Evolutionary conservation across 768 basidiomycete genomes (phyloP).

Genomic region (Sarcomyxa edulis): DNA sequence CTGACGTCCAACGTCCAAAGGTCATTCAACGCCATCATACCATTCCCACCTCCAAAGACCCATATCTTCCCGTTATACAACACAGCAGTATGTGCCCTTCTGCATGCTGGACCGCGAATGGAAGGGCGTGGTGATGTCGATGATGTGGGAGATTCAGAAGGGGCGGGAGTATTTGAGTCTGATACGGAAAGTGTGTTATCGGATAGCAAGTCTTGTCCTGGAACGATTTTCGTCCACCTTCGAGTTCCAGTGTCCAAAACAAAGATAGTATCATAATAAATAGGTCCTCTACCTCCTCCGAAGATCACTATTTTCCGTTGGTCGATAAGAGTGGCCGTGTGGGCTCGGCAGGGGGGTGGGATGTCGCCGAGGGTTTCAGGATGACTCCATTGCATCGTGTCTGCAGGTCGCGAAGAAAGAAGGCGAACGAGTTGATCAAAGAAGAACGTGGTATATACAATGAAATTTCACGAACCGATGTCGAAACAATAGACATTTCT

Average conservation of each 20-base stretch:
- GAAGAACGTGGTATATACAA: not conserved
- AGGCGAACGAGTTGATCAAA: not conserved
- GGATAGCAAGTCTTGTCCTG: conserved; percentile 7
- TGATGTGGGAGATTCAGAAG: conserved; percentile 7
- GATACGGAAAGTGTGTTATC: conserved; percentile 15
- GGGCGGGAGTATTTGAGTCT: not conserved
- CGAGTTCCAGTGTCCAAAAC: conserved; percentile 75
- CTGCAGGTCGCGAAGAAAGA: conserved; percentile 27
- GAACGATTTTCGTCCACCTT: conserved; percentile 46
- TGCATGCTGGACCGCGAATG: conserved; percentile 44
- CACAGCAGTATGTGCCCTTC: conserved; percentile 87
- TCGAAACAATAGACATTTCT: conserved; percentile 83
- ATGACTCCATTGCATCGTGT: conserved; percentile 87
- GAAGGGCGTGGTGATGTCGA: conserved; percentile 8
- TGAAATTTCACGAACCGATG: conserved; percentile 44
- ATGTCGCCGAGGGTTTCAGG: conserved; percentile 73
- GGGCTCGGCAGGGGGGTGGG: conserved; percentile 82
- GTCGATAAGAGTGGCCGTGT: conserved; percentile 81
- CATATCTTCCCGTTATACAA: conserved; percentile 67
- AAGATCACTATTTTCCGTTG: conserved; percentile 80
- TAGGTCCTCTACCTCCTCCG: conserved; percentile 78
- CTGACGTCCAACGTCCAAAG: conserved; percentile 80
- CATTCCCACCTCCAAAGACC: conserved; percentile 94
- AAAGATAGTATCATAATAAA: conserved; percentile 80
- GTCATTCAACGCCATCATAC: conserved; percentile 84